Base-by-base conservation (phyloP, 2,329 filamentous ascomycete species). In the Pleochaeta shiraiana region DNA sequence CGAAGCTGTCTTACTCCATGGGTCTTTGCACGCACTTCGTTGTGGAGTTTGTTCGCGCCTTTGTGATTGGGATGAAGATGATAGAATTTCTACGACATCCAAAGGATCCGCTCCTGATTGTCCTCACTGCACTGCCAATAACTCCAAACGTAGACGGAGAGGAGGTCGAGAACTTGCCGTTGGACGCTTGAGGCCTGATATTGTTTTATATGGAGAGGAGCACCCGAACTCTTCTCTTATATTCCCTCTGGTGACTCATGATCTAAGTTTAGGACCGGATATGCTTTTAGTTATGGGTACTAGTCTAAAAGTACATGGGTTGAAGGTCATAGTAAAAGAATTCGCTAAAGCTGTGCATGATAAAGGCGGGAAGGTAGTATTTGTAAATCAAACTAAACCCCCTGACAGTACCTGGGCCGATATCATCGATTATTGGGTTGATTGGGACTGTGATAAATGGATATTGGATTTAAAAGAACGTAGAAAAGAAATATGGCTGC, bases 391-490 rank as follows among this genome's bases (percentile, higher is more conserved):
- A 26, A 87, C 85, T 1, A 86, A 86, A 69, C 85, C 85, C 0
- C 78, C 85, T 0, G 84, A 87, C 70, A 88, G 85, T 70, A 80
- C 79, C 0, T 89, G 86, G 86, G 82, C 84, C 0, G 85, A 87
- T 64, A 75, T 87, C 0, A 85, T 89, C 64, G 86, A 89, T 73
- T 87, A 84, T 67, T 88, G 85, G 81, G 79, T 89, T 0, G 79
- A 86, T 67, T 87, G 84, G 84, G 85, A 88, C 70, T 88, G 85
- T 66, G 86, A 89, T 68, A 81, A 81, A 3, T 89, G 85, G 85
- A 84, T 88, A 0, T 73, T 78, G 11, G 83, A 87, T 69, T 71
- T 88, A 60, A 72, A 70, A 57, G 64, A 68, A 31, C 68, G 72
- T 45, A 67, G 70, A 63, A 65, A 61, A 26, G 72, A 74, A 65